Evolutionary conservation across 192 early-diverging fungal genomes (phyloP), one percentile per base, ranked within the genome.

Genomic region (Entomortierella beljakovae): DNA sequence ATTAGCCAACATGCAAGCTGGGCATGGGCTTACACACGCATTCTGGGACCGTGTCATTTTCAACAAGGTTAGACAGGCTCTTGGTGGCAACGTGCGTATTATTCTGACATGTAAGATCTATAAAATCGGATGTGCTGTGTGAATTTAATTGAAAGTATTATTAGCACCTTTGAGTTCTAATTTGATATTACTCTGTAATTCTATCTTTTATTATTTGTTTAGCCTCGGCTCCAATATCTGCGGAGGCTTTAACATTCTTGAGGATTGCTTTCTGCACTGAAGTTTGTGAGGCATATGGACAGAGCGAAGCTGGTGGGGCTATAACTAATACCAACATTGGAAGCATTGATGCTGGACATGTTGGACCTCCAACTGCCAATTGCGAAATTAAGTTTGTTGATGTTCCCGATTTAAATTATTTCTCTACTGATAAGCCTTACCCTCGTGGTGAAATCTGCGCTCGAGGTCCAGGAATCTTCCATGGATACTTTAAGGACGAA

Each of bases 11-110:
- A 76, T 95, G 11, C 71, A 88, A 18, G 74, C 85, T 5, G 81
- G 83, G 32, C 92, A 93, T 37, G 81, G 88, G 7, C 62, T 89
- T 57, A 90, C 84, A 10, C 94, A 97, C 72, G 82, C 91, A 65
- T 66, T 98, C 25, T 98, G 96, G 96, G 97, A 98, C 80, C 88
- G 90, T 23, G 72, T 98, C 15, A 80, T 98, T 9, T 98, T 98
- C 81, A 88, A 84, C 64, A 91, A 92, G 68, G 75, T 93, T 28
- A 83, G 86, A 31, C 83, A 89, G 37, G 88, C 88, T 38, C 83
- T 97, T 23, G 97, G 97, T 51, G 97, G 97, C 50, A 83, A 88
- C n/a, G 88, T 97, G 43, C 82, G 87, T n/a, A 55, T 92, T 34
- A 91, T 98, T 60, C 72, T 95, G 8, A 92, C 92, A 5, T 94